A percentile compares a stretch with the other conserved stretches of the same genome.
These are phyloP conservation scores for Triticum monococcum DNA, from an alignment of 176 grass and related monocot genomes.

Conservation along the genomic window DNA sequence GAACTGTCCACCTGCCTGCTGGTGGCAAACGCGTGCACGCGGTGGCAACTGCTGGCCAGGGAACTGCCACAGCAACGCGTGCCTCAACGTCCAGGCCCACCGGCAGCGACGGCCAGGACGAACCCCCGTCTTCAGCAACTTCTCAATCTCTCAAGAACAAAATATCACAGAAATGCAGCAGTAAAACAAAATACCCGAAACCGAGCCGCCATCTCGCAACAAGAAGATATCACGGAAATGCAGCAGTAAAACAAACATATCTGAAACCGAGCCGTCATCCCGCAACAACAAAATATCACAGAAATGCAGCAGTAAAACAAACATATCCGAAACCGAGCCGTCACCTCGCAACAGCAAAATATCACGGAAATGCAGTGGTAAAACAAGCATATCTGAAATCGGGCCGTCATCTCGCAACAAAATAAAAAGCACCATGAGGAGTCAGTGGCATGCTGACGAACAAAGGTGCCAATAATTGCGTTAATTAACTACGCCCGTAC, in stretches of 20 bases:
- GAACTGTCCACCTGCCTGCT: neutral
- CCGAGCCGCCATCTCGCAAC: neutral
- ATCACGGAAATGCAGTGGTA: neutral
- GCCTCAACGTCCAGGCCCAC: too few species aligned
- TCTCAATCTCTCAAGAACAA: neutral
- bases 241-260: too few species aligned
- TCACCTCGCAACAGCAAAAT: neutral
- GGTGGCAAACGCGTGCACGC: neutral
- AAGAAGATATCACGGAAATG: neutral
- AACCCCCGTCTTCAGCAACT: neutral
- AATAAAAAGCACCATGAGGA: neutral
- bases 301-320: neutral
- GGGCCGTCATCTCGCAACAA: neutral
- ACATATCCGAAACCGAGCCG: neutral
- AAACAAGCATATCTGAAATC: neutral
- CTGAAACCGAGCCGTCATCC: neutral
- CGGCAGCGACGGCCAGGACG: too few species aligned
- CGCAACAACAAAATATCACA: neutral
- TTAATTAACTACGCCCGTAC: neutral
- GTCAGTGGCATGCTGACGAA: neutral
- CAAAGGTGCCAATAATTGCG: conserved; percentile 26
- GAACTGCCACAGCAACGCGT: too few species aligned
- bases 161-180: too few species aligned
- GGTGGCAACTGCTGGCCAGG: neutral
- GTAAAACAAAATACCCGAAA: too few species aligned